Conservation (phyloP, 768 basidiomycete species). For the Pisolithus orientalis region DNA sequence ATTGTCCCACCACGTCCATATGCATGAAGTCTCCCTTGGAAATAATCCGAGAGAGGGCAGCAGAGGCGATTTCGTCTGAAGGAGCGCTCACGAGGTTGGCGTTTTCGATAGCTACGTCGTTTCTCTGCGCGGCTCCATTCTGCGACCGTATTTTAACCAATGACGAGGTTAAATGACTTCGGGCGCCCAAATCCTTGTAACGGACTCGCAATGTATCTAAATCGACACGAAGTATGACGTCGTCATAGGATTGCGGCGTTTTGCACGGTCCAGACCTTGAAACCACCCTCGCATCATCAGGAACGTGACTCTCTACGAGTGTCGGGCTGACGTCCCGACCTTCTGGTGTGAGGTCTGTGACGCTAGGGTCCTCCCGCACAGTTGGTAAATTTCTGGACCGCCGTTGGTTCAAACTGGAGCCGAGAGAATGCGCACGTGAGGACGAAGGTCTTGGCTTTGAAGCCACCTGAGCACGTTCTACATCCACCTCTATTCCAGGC, state of each 20-base stretch:
- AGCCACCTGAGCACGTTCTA: slow-evolving; percentile 12
- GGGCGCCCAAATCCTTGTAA: slow-evolving; percentile 10
- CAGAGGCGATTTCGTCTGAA: slow-evolving; percentile 50
- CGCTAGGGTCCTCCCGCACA: neutral
- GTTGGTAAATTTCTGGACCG: neutral
- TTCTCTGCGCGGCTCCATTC: slow-evolving; percentile 5
- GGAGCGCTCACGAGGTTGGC: slow-evolving; percentile 34
- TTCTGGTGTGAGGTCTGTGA: slow-evolving; percentile 6
- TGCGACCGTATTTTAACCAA: neutral
- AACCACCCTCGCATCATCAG: slow-evolving; percentile 8
- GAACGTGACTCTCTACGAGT: slow-evolving; percentile 16
- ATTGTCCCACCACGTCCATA: slow-evolving; percentile 91
- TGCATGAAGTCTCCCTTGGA: slow-evolving; percentile 75
- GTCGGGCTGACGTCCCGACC: slow-evolving; percentile 21
- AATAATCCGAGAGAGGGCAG: slow-evolving; percentile 77
- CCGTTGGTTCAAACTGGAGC: no score
- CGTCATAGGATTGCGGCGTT: neutral
- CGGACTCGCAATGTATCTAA: slow-evolving; percentile 10
- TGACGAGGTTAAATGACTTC: neutral
- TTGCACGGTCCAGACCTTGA: neutral
- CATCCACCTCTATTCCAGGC: slow-evolving; percentile 19
- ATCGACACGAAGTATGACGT: slow-evolving; percentile 15
- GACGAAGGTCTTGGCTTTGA: slow-evolving; percentile 1
- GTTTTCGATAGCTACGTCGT: slow-evolving; percentile 19
- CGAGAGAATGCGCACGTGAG: neutral